A percentile compares a stretch with the other conserved stretches of the same genome.
Evolutionary conservation across 805 yeast species (phyloP).

Genomic region (Starmerella apis): DNA sequence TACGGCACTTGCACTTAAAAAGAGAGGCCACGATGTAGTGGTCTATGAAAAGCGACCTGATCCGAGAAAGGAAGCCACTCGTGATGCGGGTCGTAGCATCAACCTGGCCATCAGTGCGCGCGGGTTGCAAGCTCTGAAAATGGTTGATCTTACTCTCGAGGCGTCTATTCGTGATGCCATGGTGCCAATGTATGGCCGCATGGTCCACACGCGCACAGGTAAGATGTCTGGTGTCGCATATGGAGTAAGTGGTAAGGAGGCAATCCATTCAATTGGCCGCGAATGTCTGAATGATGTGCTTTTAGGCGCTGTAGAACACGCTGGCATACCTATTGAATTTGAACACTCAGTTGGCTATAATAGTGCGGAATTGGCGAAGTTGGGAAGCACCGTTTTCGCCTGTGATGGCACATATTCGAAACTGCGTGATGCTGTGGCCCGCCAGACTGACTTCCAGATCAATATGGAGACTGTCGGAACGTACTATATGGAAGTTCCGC

Average conservation of each 20-base stretch:
- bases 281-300: constrained; percentile 53
- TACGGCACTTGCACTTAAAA: constrained; percentile 67
- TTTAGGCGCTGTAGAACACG: constrained; percentile 51
- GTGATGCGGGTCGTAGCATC: constrained; percentile 42
- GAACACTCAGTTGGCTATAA: constrained; percentile 30
- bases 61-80: constrained; percentile 36
- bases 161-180: constrained; percentile 45
- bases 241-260: constrained; percentile 64
- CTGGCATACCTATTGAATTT: constrained; percentile 27
- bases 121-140: constrained; percentile 60
- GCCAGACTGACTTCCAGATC: constrained; percentile 55
- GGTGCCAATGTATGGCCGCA: constrained; percentile 81
- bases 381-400: constrained; percentile 48
- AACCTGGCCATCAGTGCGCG: constrained; percentile 81
- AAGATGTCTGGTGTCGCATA: constrained; percentile 57
- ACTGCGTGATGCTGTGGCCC: constrained; percentile 58
- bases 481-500: constrained; percentile 69
- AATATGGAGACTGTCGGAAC: constrained; percentile 71
- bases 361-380: constrained; percentile 1
- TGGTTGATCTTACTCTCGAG: constrained; percentile 52
- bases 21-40: constrained; percentile 60
- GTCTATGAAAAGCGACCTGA: constrained; percentile 64
- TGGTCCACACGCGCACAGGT: constrained; percentile 56
- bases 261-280: constrained; percentile 78
- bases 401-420: constrained; percentile 79